phyloP scores from a whole-genome alignment of 371 early-diverging fungal genomes.

The Apophysomyces ossiformis region DNA sequence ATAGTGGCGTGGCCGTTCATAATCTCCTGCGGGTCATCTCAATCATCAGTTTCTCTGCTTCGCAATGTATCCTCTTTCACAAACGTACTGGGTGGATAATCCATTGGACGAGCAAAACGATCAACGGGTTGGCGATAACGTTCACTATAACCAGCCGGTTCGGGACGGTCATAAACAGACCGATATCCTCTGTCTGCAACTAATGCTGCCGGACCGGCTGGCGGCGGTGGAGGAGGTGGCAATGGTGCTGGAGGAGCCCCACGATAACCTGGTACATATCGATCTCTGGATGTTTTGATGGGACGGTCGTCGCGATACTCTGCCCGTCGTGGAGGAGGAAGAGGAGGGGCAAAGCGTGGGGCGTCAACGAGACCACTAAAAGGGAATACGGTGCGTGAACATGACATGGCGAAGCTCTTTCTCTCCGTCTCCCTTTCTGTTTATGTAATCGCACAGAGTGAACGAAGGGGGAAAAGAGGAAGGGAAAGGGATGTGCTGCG shows the following conservation, averaged over 20 bases:
- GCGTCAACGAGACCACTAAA: conserved; percentile 9
- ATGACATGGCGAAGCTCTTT: conserved; percentile 9
- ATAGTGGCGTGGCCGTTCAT: conserved; percentile 5
- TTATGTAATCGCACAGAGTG: not conserved
- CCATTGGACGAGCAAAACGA: conserved; percentile 7
- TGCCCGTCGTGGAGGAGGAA: not conserved
- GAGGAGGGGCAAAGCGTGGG: not conserved
- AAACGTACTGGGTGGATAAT: conserved; percentile 18
- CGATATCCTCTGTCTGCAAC: conserved; percentile 5
- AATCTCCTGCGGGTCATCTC: conserved; percentile 9
- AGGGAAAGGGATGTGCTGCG: not conserved
- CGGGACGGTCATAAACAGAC: not conserved
- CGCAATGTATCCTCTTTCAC: conserved; percentile 4
- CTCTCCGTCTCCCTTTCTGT: conserved; percentile 3
- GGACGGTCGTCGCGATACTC: conserved; percentile 11
- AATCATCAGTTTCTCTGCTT: conserved; percentile 6
- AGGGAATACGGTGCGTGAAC: conserved; percentile 12
- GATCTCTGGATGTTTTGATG: conserved; percentile 9
- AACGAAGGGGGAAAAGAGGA: conserved; percentile 4
- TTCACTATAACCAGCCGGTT: conserved; percentile 5
- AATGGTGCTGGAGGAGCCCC: not conserved
- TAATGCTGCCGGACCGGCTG: conserved; percentile 6
- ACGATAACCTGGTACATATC: conserved; percentile 13
- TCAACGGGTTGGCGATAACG: conserved; percentile 10
- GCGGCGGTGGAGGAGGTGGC: not conserved